Evolutionary conservation across 305 asterid species (phyloP).

Genomic region (Solanum chacoense): DNA sequence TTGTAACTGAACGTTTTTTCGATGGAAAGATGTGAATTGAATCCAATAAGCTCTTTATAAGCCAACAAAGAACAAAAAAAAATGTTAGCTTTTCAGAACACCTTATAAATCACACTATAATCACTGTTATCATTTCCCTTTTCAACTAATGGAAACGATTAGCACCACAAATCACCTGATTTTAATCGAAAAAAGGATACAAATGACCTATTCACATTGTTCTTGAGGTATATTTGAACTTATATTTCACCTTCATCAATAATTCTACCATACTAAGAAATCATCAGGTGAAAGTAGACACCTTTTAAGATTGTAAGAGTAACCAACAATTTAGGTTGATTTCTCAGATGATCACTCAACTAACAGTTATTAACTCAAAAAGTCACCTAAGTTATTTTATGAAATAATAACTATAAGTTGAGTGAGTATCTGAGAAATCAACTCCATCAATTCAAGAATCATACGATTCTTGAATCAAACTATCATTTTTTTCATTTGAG

Average conservation of each 20-base stretch:
- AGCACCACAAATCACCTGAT: background rate
- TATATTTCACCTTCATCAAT: background rate
- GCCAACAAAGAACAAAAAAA: background rate
- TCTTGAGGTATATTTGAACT: background rate
- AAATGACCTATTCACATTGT: background rate
- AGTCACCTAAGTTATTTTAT: background rate
- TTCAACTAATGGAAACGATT: background rate
- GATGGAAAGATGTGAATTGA: background rate
- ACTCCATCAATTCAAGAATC: background rate
- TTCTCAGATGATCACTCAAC: background rate
- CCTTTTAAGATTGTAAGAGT: background rate
- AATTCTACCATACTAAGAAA: background rate
- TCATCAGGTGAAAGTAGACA: background rate
- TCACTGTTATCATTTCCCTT: background rate
- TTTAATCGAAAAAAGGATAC: background rate
- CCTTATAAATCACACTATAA: no score
- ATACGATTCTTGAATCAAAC: background rate
- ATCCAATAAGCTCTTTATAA: background rate
- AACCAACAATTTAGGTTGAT: accelerated
- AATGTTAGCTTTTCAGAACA: background rate
- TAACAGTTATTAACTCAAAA: background rate
- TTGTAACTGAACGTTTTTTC: background rate
- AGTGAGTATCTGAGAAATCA: background rate
- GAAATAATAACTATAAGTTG: background rate
- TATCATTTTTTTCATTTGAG: no score